phyloP scores from a whole-genome alignment of 306 rosid genomes.

The Cucurbita moschata region DNA sequence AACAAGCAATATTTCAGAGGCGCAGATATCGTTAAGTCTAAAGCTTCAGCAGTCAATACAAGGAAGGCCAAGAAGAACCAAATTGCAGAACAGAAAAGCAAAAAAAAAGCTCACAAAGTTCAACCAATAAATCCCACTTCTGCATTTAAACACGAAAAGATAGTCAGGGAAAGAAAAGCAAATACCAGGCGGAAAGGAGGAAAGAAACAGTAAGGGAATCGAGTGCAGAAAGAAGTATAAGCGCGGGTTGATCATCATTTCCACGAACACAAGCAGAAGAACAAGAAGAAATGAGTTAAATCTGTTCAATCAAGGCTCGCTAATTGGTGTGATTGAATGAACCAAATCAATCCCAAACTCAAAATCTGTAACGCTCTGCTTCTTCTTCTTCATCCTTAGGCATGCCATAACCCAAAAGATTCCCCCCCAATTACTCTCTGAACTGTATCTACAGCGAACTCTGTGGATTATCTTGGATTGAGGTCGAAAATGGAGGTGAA shows the following conservation, averaged over 20 bases:
- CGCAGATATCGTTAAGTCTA: neutral
- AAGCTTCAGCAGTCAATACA: neutral
- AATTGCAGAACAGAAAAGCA: neutral
- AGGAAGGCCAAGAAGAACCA: neutral
- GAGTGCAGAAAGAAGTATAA: conserved; percentile 21
- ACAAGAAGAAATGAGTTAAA: conserved; percentile 10
- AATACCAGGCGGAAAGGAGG: conserved; percentile 47
- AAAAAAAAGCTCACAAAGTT: too few species aligned
- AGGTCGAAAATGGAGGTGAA: neutral
- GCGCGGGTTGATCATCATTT: conserved; percentile 16
- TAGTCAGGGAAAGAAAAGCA: neutral
- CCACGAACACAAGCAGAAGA: conserved; percentile 10
- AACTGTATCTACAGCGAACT: too few species aligned
- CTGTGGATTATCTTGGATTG: neutral
- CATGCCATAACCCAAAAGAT: conserved; percentile 54
- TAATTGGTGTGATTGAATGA: conserved; percentile 16
- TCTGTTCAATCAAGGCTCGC: conserved; percentile 11
- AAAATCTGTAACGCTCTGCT: conserved; percentile 16
- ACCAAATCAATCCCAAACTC: conserved; percentile 24
- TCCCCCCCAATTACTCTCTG: neutral
- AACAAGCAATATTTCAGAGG: neutral
- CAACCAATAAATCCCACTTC: too few species aligned
- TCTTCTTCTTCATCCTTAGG: conserved; percentile 33
- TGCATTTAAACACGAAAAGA: neutral
- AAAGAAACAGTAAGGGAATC: conserved; percentile 22